Percentiles rank a stretch among this genome's conserved stretches.
These are phyloP conservation scores for Thalassiosira allenii DNA, from an alignment of 352 stramenopile genomes.

Conservation along the genomic window DNA sequence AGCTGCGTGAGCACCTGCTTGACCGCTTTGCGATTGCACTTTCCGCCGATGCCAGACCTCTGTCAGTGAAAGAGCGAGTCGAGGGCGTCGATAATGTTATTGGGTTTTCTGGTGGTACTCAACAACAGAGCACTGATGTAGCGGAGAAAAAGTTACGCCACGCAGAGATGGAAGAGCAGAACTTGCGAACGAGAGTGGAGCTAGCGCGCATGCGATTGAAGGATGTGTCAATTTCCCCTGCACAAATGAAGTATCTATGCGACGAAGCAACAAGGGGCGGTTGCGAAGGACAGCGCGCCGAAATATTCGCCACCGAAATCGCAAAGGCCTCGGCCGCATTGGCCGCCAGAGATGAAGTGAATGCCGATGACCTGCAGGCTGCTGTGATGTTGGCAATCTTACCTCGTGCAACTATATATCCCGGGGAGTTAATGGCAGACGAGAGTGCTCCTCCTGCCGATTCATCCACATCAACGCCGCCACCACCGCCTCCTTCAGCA, in stretches of 20 bases:
- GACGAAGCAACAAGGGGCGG: conserved; percentile 79
- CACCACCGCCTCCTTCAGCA: conserved; percentile 29
- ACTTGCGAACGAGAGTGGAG: conserved; percentile 31
- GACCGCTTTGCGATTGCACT: conserved; percentile 80
- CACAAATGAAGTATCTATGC: conserved; percentile 83
- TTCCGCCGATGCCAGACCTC: conserved; percentile 60
- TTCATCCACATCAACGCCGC: not conserved
- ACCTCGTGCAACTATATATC: conserved; percentile 56
- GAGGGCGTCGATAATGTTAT: conserved; percentile 69
- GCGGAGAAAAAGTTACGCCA: conserved; percentile 27
- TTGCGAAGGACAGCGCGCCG: conserved; percentile 82
- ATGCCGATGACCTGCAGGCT: conserved; percentile 60
- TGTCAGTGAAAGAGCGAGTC: conserved; percentile 66
- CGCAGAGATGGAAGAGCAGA: conserved; percentile 42
- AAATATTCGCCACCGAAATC: conserved; percentile 85
- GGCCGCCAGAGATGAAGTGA: conserved; percentile 58
- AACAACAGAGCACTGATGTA: conserved; percentile 20
- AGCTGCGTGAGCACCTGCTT: conserved; percentile 78
- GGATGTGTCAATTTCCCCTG: conserved; percentile 46
- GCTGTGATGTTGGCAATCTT: conserved; percentile 78
- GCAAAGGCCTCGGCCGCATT: conserved; percentile 75
- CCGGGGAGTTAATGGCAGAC: conserved; percentile 13
- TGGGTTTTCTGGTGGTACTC: conserved; percentile 37
- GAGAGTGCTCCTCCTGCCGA: not conserved
- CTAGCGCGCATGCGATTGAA: conserved; percentile 26